Base-by-base conservation (phyloP, 2,329 filamentous ascomycete species). In the Colletotrichum kahawae region DNA sequence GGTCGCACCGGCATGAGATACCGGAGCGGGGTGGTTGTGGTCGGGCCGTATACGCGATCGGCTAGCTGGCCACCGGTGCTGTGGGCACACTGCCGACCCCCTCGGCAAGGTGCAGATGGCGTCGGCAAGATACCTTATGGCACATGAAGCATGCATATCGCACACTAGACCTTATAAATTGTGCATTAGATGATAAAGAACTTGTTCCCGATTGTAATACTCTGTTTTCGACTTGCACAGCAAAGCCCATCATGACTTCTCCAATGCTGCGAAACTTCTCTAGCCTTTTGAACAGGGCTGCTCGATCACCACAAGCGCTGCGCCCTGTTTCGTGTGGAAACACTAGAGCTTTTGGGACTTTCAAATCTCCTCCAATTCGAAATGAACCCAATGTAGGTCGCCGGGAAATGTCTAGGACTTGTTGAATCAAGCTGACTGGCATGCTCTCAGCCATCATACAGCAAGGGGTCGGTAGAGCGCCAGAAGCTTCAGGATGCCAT, bases 301-400 rank as follows among this genome's bases (percentile, higher is more conserved):
- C n/a, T 1, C 16, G n/a, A 51, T 18, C 62, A 21, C 34, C n/a
- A 13, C 18, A 16, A n/a, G 34, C 57, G 31, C 31, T 48, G 43
- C 62, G 16, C 7, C 1, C 4, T 3, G 2, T 21, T 48, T 65
- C n/a, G 0, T n/a, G 18, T 1, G 13, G 1, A 24, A 48, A n/a
- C 31, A 5, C 12, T 6, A 65, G 36, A 14, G 21, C 5, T 10
- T 88, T 98, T 77, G 96, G 95, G 62, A 90, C 92, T 77, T 98
- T 98, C 90, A 96, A 95, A 88, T 91, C 96, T 65, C 97, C 97
- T 65, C 92, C 92, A 77, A 91, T 98, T 79, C 88, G 91, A 82
- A 99, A 99, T 83, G 97, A 99, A 87, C 95, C 95, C 18, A 99
- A 98, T 83, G 96, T 98, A 85, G 84, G 95, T 89, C 2, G 33